Evolutionary conservation across 495 filamentous ascomycete genomes (phyloP).

Genomic region (Penicillium antarcticum): DNA sequence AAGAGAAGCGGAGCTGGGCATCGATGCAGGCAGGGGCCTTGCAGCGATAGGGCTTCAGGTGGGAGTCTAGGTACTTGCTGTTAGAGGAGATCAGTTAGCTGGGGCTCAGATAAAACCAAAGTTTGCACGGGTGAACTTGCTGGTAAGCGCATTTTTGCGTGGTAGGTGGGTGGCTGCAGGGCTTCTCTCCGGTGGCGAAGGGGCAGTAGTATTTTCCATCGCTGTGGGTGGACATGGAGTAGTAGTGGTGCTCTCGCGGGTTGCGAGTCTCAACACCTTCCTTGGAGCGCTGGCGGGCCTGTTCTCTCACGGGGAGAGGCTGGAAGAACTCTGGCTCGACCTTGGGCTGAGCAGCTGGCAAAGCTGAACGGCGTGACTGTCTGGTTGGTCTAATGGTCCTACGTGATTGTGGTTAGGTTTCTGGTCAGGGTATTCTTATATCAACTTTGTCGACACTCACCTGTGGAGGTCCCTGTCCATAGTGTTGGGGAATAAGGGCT

Average conservation of each 20-base stretch:
- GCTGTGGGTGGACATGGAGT: conserved; percentile 62
- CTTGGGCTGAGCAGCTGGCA: conserved; percentile 36
- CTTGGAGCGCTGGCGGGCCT: conserved; percentile 43
- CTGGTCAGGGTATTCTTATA: neutral
- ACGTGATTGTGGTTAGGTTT: conserved; percentile 15
- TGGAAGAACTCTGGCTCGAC: conserved; percentile 39
- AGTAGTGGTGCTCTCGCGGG: conserved; percentile 74
- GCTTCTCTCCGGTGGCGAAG: conserved; percentile 63
- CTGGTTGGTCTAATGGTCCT: conserved; percentile 42
- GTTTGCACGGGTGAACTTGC: conserved; percentile 51
- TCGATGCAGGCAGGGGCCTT: conserved; percentile 74
- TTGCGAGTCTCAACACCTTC: conserved; percentile 51
- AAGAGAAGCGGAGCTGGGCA: conserved; percentile 71
- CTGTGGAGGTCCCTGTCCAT: conserved; percentile 46
- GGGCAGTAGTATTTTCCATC: conserved; percentile 92
- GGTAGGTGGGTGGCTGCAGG: conserved; percentile 79
- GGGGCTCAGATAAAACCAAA: neutral
- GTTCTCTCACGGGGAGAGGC: conserved; percentile 36
- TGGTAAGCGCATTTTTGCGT: conserved; percentile 98
- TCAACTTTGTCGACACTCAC: conserved; percentile 25
- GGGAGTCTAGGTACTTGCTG: conserved; percentile 94
- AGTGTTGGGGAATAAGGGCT: conserved; percentile 40
- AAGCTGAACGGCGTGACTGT: conserved; percentile 32
- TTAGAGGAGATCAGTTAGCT: conserved; percentile 31
- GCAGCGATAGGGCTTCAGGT: conserved; percentile 91